These are phyloP conservation scores for Pleodorina starrii DNA, from an alignment of 139 green algal species.

Conservation along the genomic window DNA sequence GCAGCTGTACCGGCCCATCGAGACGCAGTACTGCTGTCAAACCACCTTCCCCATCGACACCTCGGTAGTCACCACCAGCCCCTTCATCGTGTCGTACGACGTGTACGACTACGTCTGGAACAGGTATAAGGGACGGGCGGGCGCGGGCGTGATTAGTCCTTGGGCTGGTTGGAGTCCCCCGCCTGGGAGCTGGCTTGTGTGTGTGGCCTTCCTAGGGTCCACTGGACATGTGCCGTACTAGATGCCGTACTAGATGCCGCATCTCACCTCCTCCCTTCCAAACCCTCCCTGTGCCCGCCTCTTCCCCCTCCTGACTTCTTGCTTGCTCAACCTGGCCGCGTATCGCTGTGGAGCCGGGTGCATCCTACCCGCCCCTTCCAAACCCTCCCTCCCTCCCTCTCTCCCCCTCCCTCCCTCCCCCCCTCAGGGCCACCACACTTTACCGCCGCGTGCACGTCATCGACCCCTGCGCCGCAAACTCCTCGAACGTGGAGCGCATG, in stretches of 20 bases:
- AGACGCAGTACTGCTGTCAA: slow-evolving; percentile 32
- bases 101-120: slow-evolving; percentile 54
- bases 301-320: too few species aligned
- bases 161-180: too few species aligned
- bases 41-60: slow-evolving; percentile 24
- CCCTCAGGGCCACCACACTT: slow-evolving; percentile 11
- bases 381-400: neutral
- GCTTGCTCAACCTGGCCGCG: too few species aligned
- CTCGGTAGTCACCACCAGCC: neutral
- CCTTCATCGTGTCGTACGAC: slow-evolving; percentile 46
- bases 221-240: too few species aligned
- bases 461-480: slow-evolving; percentile 44
- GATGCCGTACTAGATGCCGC: too few species aligned
- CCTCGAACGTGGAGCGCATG: slow-evolving; percentile 35
- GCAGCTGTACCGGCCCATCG: neutral
- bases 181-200: too few species aligned
- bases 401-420: neutral
- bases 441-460: slow-evolving; percentile 42
- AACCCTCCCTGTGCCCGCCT: too few species aligned
- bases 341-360: too few species aligned
- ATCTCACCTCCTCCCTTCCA: too few species aligned
- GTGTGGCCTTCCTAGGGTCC: too few species aligned
- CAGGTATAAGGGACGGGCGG: too few species aligned
- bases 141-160: too few species aligned
- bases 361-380: neutral